Evolutionary conservation across 2,329 filamentous ascomycete species (phyloP).

Genomic region (Stagonosporopsis vannaccii): DNA sequence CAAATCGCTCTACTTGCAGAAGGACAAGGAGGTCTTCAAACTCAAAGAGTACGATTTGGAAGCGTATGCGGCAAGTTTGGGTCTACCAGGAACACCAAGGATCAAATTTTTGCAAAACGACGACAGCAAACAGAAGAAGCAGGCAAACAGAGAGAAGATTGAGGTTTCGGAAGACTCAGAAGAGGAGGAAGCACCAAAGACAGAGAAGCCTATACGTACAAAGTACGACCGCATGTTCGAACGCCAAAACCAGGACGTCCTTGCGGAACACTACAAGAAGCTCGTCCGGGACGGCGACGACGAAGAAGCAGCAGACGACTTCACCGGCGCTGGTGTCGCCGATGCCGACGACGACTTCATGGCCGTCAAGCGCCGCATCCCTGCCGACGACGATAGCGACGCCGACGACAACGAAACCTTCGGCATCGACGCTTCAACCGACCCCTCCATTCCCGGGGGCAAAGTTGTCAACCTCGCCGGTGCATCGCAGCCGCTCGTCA

Average conservation of each 20-base stretch:
- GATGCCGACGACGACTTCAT: conserved; percentile 83
- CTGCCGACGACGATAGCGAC: conserved; percentile 67
- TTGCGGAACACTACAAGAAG: conserved; percentile 93
- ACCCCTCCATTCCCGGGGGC: conserved; percentile 55
- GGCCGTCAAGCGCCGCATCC: conserved; percentile 85
- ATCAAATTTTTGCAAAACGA: conserved; percentile 94
- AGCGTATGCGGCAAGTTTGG: conserved; percentile 82
- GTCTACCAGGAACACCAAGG: conserved; percentile 87
- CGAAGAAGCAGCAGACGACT: conserved; percentile 51
- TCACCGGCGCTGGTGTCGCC: conserved; percentile 40
- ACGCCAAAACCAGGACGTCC: conserved; percentile 90
- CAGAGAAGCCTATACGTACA: conserved; percentile 77
- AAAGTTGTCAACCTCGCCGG: conserved; percentile 70
- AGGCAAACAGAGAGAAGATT: conserved; percentile 74
- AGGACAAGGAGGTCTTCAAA: conserved; percentile 90
- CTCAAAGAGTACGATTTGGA: conserved; percentile 84
- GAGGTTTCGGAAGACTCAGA: conserved; percentile 67
- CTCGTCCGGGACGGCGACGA: conserved; percentile 68
- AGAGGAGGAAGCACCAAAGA: conserved; percentile 54
- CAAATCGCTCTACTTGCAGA: conserved; percentile 84
- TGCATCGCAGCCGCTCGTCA: conserved; percentile 72
- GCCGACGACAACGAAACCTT: conserved; percentile 40
- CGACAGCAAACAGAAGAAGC: conserved; percentile 86
- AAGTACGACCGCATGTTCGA: conserved; percentile 99
- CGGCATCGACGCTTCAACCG: conserved; percentile 52